Percentiles rank a stretch among this genome's conserved stretches.
These are phyloP conservation scores for Dryadomyces sulphureus DNA, from an alignment of 2,329 filamentous ascomycete genomes.

Conservation along the genomic window DNA sequence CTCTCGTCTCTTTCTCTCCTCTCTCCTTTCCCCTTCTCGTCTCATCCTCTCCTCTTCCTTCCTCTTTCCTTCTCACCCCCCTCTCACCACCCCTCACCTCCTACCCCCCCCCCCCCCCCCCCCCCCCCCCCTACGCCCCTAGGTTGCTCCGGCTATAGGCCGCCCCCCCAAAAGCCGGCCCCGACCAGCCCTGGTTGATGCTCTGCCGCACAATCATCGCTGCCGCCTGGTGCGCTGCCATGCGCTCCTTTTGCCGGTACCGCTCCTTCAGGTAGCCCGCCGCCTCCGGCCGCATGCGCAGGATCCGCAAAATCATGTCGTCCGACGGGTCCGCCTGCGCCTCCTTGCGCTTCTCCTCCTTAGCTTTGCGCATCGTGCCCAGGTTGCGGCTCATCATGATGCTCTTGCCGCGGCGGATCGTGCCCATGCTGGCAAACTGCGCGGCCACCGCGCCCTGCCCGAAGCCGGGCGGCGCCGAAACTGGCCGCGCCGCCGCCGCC, in stretches of 20 bases:
- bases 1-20: neutral
- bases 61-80: neutral
- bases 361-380: conserved; percentile 89
- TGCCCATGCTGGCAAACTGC: conserved; percentile 51
- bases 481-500: conserved; percentile 44
- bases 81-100: neutral
- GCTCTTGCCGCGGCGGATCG: conserved; percentile 52
- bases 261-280: conserved; percentile 75
- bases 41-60: neutral
- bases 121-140: conserved; percentile 23
- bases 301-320: conserved; percentile 91
- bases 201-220: conserved; percentile 93
- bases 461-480: conserved; percentile 31
- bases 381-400: conserved; percentile 92
- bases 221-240: conserved; percentile 78
- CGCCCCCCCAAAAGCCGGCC: conserved; percentile 23
- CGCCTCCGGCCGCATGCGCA: conserved; percentile 90
- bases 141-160: conserved; percentile 27
- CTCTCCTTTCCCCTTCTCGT: neutral
- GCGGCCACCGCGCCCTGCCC: conserved; percentile 32
- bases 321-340: conserved; percentile 93
- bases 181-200: conserved; percentile 42
- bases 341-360: conserved; percentile 90
- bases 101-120: conserved; percentile 15
- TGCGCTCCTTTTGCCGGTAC: conserved; percentile 82